Base-by-base conservation (phyloP, 179 eudicot genomes). In the Silene vulgaris region DNA sequence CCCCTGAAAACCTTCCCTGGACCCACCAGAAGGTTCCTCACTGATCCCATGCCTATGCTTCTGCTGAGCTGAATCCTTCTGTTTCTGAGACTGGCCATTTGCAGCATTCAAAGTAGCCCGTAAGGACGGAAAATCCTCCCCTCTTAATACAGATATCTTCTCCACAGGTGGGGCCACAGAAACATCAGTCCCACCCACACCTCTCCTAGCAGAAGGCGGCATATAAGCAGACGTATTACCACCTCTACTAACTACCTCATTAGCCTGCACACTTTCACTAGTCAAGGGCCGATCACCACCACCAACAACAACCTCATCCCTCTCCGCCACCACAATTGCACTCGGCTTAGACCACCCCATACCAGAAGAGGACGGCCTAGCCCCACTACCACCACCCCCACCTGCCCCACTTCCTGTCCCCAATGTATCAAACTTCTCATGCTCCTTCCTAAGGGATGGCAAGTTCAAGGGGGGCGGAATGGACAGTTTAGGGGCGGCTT, bases 401-500 rank as follows among this genome's bases (percentile, higher is more conserved):
- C 71, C 87, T 9, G 85, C 56, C 64, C 91, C 90, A 76, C 86
- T 80, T 32, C 89, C 92, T 0, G 96, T 65, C 8, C 97, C 97
- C 20, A 84, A 82, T 3, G 82, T 70, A 85, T 96, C 98, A 83
- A 89, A 88, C 75, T 77, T 87, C 87, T 95, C 93, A 76, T 96
- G 96, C 65, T 96, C 99, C 86, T 90, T 96, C 89, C 98, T 90
- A 73, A 89, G 48, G 5, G 99, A 96, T 0, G 99, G 98, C 77
- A 96, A 87, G 80, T 96, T 96, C 98, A 96, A 88, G 91, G 98
- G 99, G 93, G 99, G 97, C 81, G 97, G 97, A 84, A 96, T 93
- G 73, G 98, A 90, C 71, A 93, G 85, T 76, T 96, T 96, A 61
- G 92, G 75, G 77, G 81, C 90, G 74, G 75, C 84, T 78, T 92